Evolutionary conservation across 495 filamentous ascomycete species (phyloP), one percentile per base, ranked within the genome.

Genomic region (Neurospora sp.): DNA sequence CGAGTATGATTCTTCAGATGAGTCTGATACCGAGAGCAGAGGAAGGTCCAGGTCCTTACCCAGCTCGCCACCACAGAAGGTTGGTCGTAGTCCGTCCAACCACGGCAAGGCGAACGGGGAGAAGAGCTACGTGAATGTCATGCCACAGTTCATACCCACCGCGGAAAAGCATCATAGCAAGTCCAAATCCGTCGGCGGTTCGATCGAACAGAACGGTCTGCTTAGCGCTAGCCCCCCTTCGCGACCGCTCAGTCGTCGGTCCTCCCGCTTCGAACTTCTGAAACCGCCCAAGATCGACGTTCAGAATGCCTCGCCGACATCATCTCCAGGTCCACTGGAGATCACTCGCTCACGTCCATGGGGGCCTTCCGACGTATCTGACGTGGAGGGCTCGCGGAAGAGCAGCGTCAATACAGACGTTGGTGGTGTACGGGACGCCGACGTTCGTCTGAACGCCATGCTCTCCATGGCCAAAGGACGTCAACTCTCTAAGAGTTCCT

Each of bases 221-320:
- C 72, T 77, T 66, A 66, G 27, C 54, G 14, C 27, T 66, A 66
- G 76, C 44, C 77, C 80, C 37, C 71, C 77, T 11, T 80, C 81
- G 39, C 76, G 73, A 35, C 78, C 80, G 4, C 69, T 81, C n/a
- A 82, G 79, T 71, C 83, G 81, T 27, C 76, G 81, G 10, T 85
- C 85, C 5, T 84, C 84, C 9, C 79, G 85, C 12, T 87, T 87
- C 71, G 85, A 90, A 38, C 80, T 84, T 7, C 84, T 92, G 69
- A 87, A 89, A 72, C 88, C 89, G 14, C 90, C 91, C 5, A 83
- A 84, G 66, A 89, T 92, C 73, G 88, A 92, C 72, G 78, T 92
- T 42, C 85, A 87, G 76, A 79, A 79, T 75, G 78, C 86, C 66
- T 87, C 86, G 7, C 82, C 86, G 16, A 79, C 78, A 1, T 77